These are phyloP conservation scores for Blastomyces parvus DNA, from an alignment of 2,329 filamentous ascomycete genomes.

Conservation along the genomic window DNA sequence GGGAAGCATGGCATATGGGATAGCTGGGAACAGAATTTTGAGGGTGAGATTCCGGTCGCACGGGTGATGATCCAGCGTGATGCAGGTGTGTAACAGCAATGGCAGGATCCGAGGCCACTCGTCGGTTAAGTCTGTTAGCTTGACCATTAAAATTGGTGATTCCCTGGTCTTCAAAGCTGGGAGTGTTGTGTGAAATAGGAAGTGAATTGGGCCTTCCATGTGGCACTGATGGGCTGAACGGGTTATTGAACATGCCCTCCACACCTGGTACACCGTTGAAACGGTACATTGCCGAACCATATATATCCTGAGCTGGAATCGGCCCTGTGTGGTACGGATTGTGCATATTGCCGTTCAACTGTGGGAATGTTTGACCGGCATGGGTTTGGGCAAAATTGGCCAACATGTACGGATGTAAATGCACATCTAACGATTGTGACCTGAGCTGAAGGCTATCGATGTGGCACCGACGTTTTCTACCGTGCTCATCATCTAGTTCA, in stretches of 20 bases:
- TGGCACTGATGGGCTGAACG: background rate
- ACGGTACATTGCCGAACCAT: background rate
- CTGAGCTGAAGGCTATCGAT: conserved; percentile 28
- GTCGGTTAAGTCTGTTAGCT: background rate
- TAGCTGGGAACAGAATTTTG: background rate
- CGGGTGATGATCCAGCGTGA: background rate
- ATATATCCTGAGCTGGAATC: background rate
- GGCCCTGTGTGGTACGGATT: background rate
- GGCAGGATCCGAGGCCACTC: background rate
- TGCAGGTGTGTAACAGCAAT: background rate
- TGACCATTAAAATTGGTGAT: background rate
- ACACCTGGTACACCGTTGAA: background rate
- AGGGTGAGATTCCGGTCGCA: background rate
- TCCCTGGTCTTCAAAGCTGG: background rate
- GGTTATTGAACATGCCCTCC: background rate
- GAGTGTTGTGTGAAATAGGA: background rate
- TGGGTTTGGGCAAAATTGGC: background rate
- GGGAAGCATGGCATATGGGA: background rate
- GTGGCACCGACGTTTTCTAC: conserved; percentile 28
- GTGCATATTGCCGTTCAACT: background rate
- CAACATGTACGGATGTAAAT: conserved; percentile 1
- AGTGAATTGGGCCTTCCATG: background rate
- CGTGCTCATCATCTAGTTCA: conserved; percentile 71
- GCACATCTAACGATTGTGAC: conserved; percentile 3
- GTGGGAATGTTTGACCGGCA: background rate